These are phyloP conservation scores for Diutina mesorugosa DNA, from an alignment of 1,139 yeast species.

Conservation along the genomic window DNA sequence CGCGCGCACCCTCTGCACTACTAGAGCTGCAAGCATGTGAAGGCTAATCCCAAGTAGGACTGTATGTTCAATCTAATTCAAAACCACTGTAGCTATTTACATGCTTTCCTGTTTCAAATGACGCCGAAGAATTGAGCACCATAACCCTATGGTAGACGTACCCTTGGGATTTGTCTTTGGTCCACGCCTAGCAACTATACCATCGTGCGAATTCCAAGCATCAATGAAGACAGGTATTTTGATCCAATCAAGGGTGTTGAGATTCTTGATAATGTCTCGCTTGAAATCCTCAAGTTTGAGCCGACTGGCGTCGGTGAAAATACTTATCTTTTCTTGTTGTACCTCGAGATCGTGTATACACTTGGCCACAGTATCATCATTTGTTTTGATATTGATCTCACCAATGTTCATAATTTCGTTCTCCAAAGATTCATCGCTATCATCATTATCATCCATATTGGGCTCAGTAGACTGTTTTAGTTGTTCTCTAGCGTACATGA, in stretches of 20 bases:
- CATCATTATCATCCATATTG: slow-evolving; percentile 6
- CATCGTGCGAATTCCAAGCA: slow-evolving; percentile 61
- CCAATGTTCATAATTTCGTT: slow-evolving; percentile 4
- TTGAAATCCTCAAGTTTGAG: slow-evolving; percentile 32
- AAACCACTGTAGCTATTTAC: too few species aligned
- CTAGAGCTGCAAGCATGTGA: neutral
- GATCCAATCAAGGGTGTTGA: slow-evolving; percentile 49
- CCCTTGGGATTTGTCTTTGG: slow-evolving; percentile 41
- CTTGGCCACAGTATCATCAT: slow-evolving; percentile 14
- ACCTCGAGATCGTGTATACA: slow-evolving; percentile 11
- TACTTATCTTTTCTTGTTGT: slow-evolving; percentile 14
- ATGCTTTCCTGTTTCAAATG: slow-evolving; percentile 11
- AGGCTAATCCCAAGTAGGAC: neutral
- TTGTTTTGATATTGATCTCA: slow-evolving; percentile 13
- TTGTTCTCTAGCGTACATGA: slow-evolving; percentile 26
- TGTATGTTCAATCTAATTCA: too few species aligned
- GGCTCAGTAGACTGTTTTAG: slow-evolving; percentile 4
- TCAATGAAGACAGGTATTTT: slow-evolving; percentile 55
- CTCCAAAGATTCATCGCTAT: neutral
- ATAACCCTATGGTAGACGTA: slow-evolving; percentile 37
- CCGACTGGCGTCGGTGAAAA: slow-evolving; percentile 14
- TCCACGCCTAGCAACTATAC: slow-evolving; percentile 59
- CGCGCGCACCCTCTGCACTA: neutral
- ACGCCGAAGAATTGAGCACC: slow-evolving; percentile 32
- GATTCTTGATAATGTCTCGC: slow-evolving; percentile 28